Conservation (phyloP, 305 asterid species). For the Rubia tinctorum region DNA sequence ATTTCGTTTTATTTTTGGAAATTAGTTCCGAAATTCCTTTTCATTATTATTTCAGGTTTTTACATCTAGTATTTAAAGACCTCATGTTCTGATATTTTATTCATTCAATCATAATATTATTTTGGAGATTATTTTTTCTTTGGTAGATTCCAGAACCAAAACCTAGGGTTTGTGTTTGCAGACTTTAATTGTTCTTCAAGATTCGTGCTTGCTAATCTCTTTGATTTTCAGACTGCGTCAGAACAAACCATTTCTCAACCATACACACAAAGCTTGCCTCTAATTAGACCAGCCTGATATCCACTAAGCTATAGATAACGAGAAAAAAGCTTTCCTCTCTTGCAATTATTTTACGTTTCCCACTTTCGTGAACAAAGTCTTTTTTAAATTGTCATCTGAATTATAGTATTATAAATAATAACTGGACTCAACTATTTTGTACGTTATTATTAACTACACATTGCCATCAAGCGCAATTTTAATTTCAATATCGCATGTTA, state of each 20-base stretch:
- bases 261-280: conserved; percentile 42
- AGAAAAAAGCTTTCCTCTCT: conserved; percentile 8
- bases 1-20: too few species aligned
- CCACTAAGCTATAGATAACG: conserved; percentile 52
- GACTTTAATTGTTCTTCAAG: too few species aligned
- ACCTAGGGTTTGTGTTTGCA: too few species aligned
- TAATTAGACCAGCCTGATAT: conserved; percentile 54
- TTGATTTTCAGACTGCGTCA: too few species aligned
- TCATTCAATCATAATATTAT: too few species aligned
- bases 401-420: neutral
- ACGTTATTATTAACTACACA: neutral
- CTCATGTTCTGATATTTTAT: too few species aligned
- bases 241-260: conserved; percentile 23
- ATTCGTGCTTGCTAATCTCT: too few species aligned
- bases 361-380: conserved; percentile 25
- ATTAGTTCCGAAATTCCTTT: too few species aligned
- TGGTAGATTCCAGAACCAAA: too few species aligned
- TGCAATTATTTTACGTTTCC: conserved; percentile 27
- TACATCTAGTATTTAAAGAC: too few species aligned
- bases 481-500: neutral
- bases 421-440: neutral
- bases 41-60: too few species aligned
- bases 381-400: conserved; percentile 4
- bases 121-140: too few species aligned
- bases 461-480: neutral